Evolutionary conservation across 768 basidiomycete genomes (phyloP).

Genomic region (Leccinum subtestaceum): DNA sequence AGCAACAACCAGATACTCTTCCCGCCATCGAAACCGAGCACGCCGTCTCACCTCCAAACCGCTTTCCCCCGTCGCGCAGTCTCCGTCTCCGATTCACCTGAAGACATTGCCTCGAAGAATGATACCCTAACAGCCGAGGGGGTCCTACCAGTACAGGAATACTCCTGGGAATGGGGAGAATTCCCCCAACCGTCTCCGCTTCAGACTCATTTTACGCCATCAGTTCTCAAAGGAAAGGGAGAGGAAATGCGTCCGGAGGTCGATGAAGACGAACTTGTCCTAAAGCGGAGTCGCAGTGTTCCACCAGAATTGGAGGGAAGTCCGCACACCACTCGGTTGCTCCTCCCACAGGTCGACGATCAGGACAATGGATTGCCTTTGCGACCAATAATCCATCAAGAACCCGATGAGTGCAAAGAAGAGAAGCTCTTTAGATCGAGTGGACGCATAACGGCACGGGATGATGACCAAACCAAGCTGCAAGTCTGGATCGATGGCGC

Average conservation of each 20-base stretch:
- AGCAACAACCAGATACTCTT: slow-evolving; percentile 14
- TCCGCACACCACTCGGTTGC: slow-evolving; percentile 28
- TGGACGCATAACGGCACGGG: slow-evolving; percentile 57
- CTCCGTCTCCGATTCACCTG: slow-evolving; percentile 62
- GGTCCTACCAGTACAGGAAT: slow-evolving; percentile 52
- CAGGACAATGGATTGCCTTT: slow-evolving; percentile 22
- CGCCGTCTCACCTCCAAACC: slow-evolving; percentile 26
- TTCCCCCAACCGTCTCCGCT: slow-evolving; percentile 80
- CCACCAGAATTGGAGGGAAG: slow-evolving; percentile 52
- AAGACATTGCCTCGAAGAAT: slow-evolving; percentile 35
- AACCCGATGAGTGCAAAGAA: slow-evolving; percentile 4
- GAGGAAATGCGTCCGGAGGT: slow-evolving; percentile 10
- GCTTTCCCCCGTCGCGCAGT: slow-evolving; percentile 41
- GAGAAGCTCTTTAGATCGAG: slow-evolving; percentile 41
- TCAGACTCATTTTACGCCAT: slow-evolving; percentile 43
- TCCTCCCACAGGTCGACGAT: slow-evolving; percentile 21
- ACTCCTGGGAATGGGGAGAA: slow-evolving; percentile 93
- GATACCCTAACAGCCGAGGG: slow-evolving; percentile 8
- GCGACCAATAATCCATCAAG: background rate
- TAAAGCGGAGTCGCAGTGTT: slow-evolving; percentile 53
- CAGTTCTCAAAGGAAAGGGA: slow-evolving; percentile 14
- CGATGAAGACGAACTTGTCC: slow-evolving; percentile 23
- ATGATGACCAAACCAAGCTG: slow-evolving; percentile 60
- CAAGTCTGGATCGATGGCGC: slow-evolving; percentile 60
- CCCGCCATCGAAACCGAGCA: slow-evolving; percentile 18